Evolutionary conservation across 202 grass and related monocot species (phyloP).

Genomic region (Elaeis oleifera): DNA sequence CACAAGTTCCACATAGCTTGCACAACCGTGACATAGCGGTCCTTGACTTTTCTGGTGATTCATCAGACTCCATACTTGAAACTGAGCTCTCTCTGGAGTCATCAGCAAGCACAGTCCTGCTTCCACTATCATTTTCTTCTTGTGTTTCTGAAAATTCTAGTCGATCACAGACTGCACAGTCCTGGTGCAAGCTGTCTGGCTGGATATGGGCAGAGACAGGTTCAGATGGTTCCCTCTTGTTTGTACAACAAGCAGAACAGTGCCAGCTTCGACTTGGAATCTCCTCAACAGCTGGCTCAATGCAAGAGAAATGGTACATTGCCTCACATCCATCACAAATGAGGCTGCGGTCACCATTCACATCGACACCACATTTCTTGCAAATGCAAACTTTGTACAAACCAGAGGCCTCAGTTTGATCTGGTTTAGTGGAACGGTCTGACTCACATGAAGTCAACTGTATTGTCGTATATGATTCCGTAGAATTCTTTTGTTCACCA

Average conservation of each 20-base stretch:
- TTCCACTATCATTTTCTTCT: slow-evolving; percentile 26
- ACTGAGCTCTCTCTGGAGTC: slow-evolving; percentile 48
- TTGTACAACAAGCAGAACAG: slow-evolving; percentile 44
- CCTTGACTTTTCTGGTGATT: slow-evolving; percentile 39
- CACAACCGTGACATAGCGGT: slow-evolving; percentile 52
- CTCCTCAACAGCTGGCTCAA: slow-evolving; percentile 40
- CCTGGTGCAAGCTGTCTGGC: slow-evolving; percentile 41
- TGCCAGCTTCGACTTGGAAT: slow-evolving; percentile 53
- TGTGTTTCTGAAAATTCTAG: slow-evolving; percentile 31
- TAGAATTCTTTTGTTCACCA: slow-evolving; percentile 26
- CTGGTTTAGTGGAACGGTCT: slow-evolving; percentile 63
- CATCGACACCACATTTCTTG: slow-evolving; percentile 48
- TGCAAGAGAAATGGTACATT: slow-evolving; percentile 65
- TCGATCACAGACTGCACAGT: slow-evolving; percentile 49
- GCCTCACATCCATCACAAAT: slow-evolving; percentile 75
- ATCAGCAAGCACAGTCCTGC: slow-evolving; percentile 21
- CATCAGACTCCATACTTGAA: slow-evolving; percentile 31
- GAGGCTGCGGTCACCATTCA: slow-evolving; percentile 42
- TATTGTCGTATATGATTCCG: slow-evolving; percentile 40
- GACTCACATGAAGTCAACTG: slow-evolving; percentile 44
- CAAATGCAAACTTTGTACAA: slow-evolving; percentile 32
- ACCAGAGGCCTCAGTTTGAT: slow-evolving; percentile 28
- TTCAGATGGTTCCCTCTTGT: slow-evolving; percentile 17
- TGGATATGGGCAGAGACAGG: slow-evolving; percentile 18
- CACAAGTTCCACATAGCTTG: slow-evolving; percentile 69